Percentiles rank a stretch among this genome's conserved stretches.
These are phyloP conservation scores for Talaromyces pinophilus DNA, from an alignment of 2,329 filamentous ascomycete genomes.

Conservation along the genomic window DNA sequence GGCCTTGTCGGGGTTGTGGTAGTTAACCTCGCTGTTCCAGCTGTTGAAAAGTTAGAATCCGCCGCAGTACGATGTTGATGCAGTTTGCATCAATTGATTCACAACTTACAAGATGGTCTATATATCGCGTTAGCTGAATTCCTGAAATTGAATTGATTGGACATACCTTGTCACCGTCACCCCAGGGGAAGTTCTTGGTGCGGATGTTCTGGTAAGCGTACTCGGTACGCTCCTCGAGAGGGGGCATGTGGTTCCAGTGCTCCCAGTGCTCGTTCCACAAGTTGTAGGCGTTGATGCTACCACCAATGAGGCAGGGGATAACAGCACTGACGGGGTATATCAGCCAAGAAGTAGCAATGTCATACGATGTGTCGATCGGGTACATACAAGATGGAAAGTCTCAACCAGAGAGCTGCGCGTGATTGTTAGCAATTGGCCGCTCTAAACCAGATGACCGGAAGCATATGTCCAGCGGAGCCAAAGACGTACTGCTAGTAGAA, in stretches of 20 bases:
- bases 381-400: conserved; percentile 92
- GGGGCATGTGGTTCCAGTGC: conserved; percentile 82
- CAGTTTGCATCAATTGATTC: neutral
- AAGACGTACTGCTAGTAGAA: conserved; percentile 73
- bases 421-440: conserved; percentile 31
- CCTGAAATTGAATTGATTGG: conserved; percentile 5
- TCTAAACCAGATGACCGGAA: conserved; percentile 11
- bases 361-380: conserved; percentile 8
- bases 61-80: neutral
- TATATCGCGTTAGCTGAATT: neutral
- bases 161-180: conserved; percentile 88
- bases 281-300: conserved; percentile 78
- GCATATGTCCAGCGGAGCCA: conserved; percentile 11
- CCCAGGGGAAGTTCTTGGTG: conserved; percentile 93
- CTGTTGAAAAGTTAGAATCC: conserved; percentile 45
- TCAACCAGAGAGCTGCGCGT: conserved; percentile 81
- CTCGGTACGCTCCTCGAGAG: conserved; percentile 86
- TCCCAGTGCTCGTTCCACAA: conserved; percentile 98
- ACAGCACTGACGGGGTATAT: conserved; percentile 61
- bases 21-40: conserved; percentile 96
- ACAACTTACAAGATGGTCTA: conserved; percentile 67
- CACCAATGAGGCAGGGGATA: conserved; percentile 70
- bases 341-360: conserved; percentile 16
- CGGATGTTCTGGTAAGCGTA: conserved; percentile 99
- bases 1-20: conserved; percentile 87